phyloP scores from a whole-genome alignment of 129 eudicot genomes.

The Deinandra increscens region DNA sequence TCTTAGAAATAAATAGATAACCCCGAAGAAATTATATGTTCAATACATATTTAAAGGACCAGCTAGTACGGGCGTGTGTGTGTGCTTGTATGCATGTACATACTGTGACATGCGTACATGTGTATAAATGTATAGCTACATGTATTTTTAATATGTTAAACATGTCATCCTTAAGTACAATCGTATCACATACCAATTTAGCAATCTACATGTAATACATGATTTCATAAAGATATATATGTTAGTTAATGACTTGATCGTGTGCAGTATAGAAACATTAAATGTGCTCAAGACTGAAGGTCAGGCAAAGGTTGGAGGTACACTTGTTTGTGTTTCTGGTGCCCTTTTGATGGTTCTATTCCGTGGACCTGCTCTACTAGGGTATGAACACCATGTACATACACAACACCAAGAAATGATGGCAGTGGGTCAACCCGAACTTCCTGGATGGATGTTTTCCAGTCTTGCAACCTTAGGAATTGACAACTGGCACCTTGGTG shows the following conservation, averaged over 20 bases:
- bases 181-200: background rate
- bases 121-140: background rate
- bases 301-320: constrained; percentile 86
- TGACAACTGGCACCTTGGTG: constrained; percentile 86
- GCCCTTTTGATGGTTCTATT: constrained; percentile 84
- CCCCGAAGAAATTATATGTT: background rate
- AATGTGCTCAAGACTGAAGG: constrained; percentile 74
- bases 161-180: background rate
- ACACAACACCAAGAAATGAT: constrained; percentile 43
- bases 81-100: too few species aligned
- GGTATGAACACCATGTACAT: constrained; percentile 40
- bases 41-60: background rate
- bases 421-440: constrained; percentile 75
- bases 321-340: constrained; percentile 84
- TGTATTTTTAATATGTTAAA: background rate
- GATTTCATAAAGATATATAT: constrained; percentile 2
- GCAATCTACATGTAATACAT: background rate
- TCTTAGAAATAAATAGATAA: background rate
- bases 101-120: background rate
- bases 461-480: constrained; percentile 53
- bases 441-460: constrained; percentile 69
- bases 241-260: constrained; percentile 22
- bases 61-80: background rate
- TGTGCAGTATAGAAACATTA: constrained; percentile 83
- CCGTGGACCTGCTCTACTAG: constrained; percentile 85